phyloP scores from a whole-genome alignment of 2,329 filamentous ascomycete genomes.

The Nigrospora osmanthi region DNA sequence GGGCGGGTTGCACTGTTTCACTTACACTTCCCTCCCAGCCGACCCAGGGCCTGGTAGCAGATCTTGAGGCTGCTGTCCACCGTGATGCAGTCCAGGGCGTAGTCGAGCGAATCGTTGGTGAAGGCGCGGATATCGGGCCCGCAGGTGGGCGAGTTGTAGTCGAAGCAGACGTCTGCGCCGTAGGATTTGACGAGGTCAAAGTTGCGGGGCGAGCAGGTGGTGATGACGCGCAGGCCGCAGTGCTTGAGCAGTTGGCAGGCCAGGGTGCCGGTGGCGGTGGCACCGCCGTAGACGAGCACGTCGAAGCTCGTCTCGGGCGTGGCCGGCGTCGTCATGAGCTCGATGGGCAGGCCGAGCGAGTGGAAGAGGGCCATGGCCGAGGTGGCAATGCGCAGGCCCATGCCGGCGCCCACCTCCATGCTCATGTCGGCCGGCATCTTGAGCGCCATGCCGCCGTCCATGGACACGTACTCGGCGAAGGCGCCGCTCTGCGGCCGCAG shows the following conservation, averaged over 20 bases:
- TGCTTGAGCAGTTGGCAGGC: slow-evolving; percentile 32
- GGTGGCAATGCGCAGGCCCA: slow-evolving; percentile 18
- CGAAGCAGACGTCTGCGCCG: slow-evolving; percentile 1
- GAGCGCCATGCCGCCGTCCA: slow-evolving; percentile 18
- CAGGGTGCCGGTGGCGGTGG: slow-evolving; percentile 31
- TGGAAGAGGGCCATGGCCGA: slow-evolving; percentile 21
- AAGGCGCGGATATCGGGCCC: slow-evolving; percentile 22
- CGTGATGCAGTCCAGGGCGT: slow-evolving; percentile 30
- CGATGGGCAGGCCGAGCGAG: slow-evolving; percentile 16
- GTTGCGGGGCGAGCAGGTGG: neutral
- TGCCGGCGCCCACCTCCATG: slow-evolving; percentile 20
- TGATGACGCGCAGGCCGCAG: slow-evolving; percentile 3
- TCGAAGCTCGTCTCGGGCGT: slow-evolving; percentile 5
- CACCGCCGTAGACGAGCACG: slow-evolving; percentile 37
- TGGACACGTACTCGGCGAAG: slow-evolving; percentile 25
- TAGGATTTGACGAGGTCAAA: slow-evolving; percentile 1
- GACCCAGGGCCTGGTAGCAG: slow-evolving; percentile 3
- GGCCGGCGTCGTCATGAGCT: slow-evolving; percentile 9
- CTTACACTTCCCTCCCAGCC: slow-evolving; percentile 3
- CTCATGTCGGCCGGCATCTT: slow-evolving; percentile 20
- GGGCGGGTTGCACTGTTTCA: too few species aligned
- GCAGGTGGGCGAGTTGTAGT: slow-evolving; percentile 1
- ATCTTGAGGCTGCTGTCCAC: neutral
- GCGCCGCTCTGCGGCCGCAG: slow-evolving; percentile 19
- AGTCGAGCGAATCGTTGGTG: slow-evolving; percentile 27